Evolutionary conservation across 2,329 filamentous ascomycete genomes (phyloP).

Genomic region (Neoscytalidium dimidiatum): DNA sequence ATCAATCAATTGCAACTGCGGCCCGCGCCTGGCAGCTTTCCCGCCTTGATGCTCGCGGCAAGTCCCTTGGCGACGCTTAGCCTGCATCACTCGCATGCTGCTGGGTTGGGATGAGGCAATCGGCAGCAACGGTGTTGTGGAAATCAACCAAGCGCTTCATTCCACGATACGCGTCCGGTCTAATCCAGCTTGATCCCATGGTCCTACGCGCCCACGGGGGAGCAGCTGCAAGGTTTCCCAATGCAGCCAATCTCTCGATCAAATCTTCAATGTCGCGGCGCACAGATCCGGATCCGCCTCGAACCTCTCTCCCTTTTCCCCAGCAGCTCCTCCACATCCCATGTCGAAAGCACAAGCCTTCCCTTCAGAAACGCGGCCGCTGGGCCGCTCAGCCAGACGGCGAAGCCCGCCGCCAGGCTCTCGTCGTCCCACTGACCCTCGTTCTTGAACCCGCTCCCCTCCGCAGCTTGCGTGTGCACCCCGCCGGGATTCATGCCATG

Average conservation of each 20-base stretch:
- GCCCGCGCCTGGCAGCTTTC: not conserved
- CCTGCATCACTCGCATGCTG: not conserved
- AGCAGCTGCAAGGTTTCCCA: too few species aligned
- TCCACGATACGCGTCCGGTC: too few species aligned
- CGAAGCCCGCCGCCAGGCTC: not conserved
- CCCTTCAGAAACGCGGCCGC: not conserved
- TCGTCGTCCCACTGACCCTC: not conserved
- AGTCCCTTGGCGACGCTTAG: not conserved
- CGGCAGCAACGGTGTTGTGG: too few species aligned
- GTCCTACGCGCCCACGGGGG: too few species aligned
- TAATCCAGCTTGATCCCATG: too few species aligned
- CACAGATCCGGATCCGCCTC: not conserved
- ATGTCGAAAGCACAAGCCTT: not conserved
- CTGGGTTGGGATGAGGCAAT: not conserved
- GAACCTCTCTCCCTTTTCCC: not conserved
- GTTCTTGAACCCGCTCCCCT: too few species aligned
- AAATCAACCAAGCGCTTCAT: too few species aligned
- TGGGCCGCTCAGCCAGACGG: not conserved
- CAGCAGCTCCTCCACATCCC: not conserved
- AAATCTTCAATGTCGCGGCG: not conserved
- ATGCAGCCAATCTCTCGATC: too few species aligned
- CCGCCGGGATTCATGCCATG: too few species aligned
- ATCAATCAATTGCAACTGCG: too few species aligned
- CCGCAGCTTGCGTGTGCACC: too few species aligned
- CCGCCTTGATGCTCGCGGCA: not conserved